Evolutionary conservation across 2,329 filamentous ascomycete species (phyloP).

Genomic region (Monosporascus sp.): DNA sequence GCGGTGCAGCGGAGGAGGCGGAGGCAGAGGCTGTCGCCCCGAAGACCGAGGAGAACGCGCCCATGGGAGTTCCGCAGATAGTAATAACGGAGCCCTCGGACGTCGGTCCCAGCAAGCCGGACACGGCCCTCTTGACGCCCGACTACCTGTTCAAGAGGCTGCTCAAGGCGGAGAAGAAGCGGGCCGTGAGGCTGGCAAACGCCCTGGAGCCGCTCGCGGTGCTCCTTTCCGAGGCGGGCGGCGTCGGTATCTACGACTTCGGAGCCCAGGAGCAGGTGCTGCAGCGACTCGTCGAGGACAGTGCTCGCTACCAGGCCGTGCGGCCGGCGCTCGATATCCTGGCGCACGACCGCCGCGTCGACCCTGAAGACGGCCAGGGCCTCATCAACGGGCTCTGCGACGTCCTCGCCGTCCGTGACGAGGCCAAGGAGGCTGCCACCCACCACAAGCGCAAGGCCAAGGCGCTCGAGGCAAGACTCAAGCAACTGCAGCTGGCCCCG

Average conservation of each 20-base stretch:
- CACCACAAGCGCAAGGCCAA: conserved; percentile 3
- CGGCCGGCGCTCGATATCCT: conserved; percentile 13
- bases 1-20: too few relatives aligned
- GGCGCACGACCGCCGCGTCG: conserved; percentile 12
- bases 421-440: conserved; percentile 3
- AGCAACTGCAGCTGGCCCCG: not conserved
- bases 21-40: too few relatives aligned
- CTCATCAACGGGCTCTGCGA: conserved; percentile 5
- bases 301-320: conserved; percentile 5
- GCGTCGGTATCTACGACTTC: conserved; percentile 5
- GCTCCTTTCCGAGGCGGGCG: conserved; percentile 11
- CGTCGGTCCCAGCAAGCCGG: too few relatives aligned
- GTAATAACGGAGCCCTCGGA: not conserved
- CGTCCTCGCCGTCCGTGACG: conserved; percentile 10
- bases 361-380: conserved; percentile 4
- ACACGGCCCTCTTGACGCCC: not conserved
- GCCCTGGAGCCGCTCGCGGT: conserved; percentile 10
- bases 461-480: conserved; percentile 3
- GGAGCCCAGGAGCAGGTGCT: conserved; percentile 3
- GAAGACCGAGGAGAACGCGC: not conserved
- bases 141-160: conserved; percentile 10
- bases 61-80: not conserved
- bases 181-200: not conserved
- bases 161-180: conserved; percentile 5
- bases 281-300: conserved; percentile 13